Conservation (phyloP, 1,284 basidiomycete species). For the Farysia itapuensis region DNA sequence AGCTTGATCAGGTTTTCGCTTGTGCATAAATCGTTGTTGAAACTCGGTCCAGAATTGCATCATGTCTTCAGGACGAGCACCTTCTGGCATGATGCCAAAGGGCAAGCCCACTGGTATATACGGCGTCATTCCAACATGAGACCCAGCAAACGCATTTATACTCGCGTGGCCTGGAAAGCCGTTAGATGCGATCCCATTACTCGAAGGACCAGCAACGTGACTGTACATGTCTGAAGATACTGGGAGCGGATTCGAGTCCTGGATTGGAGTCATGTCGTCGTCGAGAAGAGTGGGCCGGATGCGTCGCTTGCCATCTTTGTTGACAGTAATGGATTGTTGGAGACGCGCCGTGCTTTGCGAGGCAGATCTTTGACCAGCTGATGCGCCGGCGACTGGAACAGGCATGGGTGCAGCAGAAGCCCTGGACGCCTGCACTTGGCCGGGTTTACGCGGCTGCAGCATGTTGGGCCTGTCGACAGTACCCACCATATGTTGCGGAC, state of each 20-base stretch:
- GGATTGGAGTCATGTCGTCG: constrained; percentile 13
- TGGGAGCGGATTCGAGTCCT: constrained; percentile 3
- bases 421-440: constrained; percentile 10
- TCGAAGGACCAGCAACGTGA: neutral
- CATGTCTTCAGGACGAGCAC: constrained; percentile 28
- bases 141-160: neutral
- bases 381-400: constrained; percentile 15
- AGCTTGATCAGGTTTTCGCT: constrained; percentile 24
- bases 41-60: constrained; percentile 41
- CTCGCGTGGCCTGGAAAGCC: neutral
- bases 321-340: constrained; percentile 60
- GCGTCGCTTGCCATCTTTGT: constrained; percentile 68
- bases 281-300: constrained; percentile 66
- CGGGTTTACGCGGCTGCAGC: constrained; percentile 54
- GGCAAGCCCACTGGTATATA: constrained; percentile 22
- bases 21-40: constrained; percentile 30
- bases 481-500: constrained; percentile 1
- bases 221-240: constrained; percentile 3
- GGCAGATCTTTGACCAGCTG: constrained; percentile 10
- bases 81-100: constrained; percentile 37
- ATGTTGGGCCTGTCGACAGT: constrained; percentile 39
- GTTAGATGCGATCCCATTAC: neutral
- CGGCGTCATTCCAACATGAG: constrained; percentile 6
- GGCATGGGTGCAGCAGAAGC: constrained; percentile 16
- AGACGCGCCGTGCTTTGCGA: constrained; percentile 29